Evolutionary conservation across 1,284 basidiomycete species (phyloP).

Genomic region (Ganoderma sinense): DNA sequence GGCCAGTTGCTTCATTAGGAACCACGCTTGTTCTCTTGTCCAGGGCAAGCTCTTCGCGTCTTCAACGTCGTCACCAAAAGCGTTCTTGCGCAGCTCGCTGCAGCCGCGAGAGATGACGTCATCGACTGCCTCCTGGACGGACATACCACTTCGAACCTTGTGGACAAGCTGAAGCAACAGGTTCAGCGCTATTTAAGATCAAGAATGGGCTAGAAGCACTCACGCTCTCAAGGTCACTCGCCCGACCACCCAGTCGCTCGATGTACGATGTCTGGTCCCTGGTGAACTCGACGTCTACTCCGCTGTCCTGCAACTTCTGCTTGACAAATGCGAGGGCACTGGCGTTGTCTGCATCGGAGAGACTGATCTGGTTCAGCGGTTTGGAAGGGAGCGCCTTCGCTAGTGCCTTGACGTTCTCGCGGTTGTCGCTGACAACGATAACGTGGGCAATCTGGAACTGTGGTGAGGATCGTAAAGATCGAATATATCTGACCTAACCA

Average conservation of each 20-base stretch:
- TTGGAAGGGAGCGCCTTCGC: conserved; percentile 90
- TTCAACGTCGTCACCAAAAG: conserved; percentile 91
- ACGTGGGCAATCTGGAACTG: conserved; percentile 83
- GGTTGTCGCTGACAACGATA: conserved; percentile 90
- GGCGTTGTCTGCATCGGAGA: conserved; percentile 86
- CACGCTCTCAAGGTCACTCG: conserved; percentile 86
- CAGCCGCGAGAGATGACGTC: conserved; percentile 86
- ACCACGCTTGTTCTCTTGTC: conserved; percentile 91
- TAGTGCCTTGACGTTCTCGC: conserved; percentile 86
- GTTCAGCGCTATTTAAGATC: not conserved
- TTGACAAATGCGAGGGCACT: conserved; percentile 86
- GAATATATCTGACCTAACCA: conserved; percentile 1
- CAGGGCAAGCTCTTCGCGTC: conserved; percentile 87
- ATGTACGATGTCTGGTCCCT: conserved; percentile 64
- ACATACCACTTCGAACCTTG: conserved; percentile 82
- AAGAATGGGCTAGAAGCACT: conserved; percentile 38
- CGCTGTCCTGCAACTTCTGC: conserved; percentile 76
- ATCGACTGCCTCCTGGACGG: conserved; percentile 84
- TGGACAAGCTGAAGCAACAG: conserved; percentile 70
- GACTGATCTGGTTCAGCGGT: conserved; percentile 79
- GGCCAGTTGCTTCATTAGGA: conserved; percentile 79
- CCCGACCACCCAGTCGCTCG: conserved; percentile 84
- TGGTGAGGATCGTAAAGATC: conserved; percentile 21
- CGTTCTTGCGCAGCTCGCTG: conserved; percentile 87
- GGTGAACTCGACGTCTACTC: conserved; percentile 58